A percentile compares a stretch with the other conserved stretches of the same genome.
Conservation (phyloP, 345 rosid genomes). For the Boechera divaricarpa region DNA sequence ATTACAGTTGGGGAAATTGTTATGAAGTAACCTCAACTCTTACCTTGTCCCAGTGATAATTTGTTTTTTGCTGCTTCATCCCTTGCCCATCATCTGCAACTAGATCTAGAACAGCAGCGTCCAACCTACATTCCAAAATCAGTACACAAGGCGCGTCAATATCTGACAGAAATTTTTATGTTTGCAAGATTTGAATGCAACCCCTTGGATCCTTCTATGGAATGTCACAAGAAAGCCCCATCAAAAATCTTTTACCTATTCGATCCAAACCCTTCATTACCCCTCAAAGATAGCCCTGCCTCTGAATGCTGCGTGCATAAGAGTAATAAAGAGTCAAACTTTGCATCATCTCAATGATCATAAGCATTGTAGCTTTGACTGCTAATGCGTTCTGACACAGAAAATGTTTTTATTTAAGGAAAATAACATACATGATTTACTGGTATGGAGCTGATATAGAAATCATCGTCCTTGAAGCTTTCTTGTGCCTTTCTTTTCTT, state of each 20-base stretch:
- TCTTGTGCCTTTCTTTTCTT: constrained; percentile 73
- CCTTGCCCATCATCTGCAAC: constrained; percentile 91
- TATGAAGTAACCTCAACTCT: constrained; percentile 2
- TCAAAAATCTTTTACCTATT: constrained; percentile 59
- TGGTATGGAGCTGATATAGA: constrained; percentile 83
- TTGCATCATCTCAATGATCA: constrained; percentile 20
- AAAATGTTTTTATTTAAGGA: background rate
- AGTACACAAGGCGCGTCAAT: constrained; percentile 18
- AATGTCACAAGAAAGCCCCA: constrained; percentile 1
- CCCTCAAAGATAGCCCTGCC: constrained; percentile 82
- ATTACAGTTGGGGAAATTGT: background rate
- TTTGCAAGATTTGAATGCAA: constrained; percentile 13
- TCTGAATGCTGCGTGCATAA: constrained; percentile 68
- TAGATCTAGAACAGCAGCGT: constrained; percentile 87
- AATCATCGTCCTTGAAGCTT: constrained; percentile 87
- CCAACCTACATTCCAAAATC: constrained; percentile 60
- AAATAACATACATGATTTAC: constrained; percentile 69
- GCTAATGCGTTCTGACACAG: background rate
- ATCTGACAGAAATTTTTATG: background rate
- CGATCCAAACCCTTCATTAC: constrained; percentile 76
- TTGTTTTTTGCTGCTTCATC: constrained; percentile 73
- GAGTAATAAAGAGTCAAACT: constrained; percentile 38
- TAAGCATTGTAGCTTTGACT: constrained; percentile 17
- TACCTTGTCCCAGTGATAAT: constrained; percentile 98
- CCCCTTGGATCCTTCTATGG: background rate